phyloP scores from a whole-genome alignment of 805 yeast genomes.

The Candida easanensis region DNA sequence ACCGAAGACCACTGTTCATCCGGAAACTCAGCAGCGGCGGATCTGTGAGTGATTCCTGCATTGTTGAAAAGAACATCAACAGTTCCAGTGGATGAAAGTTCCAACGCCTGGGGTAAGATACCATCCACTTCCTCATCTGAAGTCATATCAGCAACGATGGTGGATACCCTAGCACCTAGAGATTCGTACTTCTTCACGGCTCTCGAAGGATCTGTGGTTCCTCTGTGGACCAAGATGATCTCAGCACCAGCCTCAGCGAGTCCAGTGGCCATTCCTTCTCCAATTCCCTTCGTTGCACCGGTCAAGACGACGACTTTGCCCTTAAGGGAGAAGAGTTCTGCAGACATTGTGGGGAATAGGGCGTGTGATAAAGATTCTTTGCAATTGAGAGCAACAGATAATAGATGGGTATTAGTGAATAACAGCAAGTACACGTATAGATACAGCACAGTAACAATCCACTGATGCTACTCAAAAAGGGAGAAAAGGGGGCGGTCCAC shows the following conservation, averaged over 20 bases:
- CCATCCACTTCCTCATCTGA: constrained; percentile 7
- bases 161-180: constrained; percentile 22
- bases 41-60: constrained; percentile 80
- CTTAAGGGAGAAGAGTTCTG: constrained; percentile 71
- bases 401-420: too few relatives aligned
- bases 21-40: constrained; percentile 40
- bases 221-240: constrained; percentile 43
- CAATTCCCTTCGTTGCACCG: constrained; percentile 82
- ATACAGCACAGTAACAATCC: too few relatives aligned
- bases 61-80: constrained; percentile 83
- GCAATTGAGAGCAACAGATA: too few relatives aligned
- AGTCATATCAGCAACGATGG: constrained; percentile 11
- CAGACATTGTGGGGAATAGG: too few relatives aligned
- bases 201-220: constrained; percentile 18
- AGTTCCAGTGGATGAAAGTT: constrained; percentile 58
- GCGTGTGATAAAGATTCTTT: too few relatives aligned
- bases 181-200: constrained; percentile 34
- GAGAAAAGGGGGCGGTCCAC: too few relatives aligned
- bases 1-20: constrained; percentile 62
- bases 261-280: constrained; percentile 76
- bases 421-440: too few relatives aligned
- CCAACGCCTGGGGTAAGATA: constrained; percentile 13
- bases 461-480: too few relatives aligned
- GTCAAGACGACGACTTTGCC: constrained; percentile 82
- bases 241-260: constrained; percentile 87